Evolutionary conservation across 2,329 filamentous ascomycete genomes (phyloP), one percentile per base, ranked within the genome.

Genomic region (Emericellopsis cladophorae): DNA sequence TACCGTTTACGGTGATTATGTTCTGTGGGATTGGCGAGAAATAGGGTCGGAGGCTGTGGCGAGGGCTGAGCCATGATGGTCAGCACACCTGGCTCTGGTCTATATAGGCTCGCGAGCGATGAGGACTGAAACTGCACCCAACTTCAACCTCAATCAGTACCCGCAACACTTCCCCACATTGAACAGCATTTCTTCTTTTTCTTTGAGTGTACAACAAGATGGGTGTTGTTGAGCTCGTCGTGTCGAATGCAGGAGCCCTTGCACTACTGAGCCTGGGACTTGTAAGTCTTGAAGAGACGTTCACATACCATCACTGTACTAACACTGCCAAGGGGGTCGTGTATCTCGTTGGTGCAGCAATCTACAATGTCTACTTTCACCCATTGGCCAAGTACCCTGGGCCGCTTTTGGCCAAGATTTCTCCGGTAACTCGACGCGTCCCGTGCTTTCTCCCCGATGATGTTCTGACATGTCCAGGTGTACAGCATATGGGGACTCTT

Each of bases 291-390:
- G 11, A 22, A 4, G 9, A 4, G 9, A 4, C 22, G 18, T 12
- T 41, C 32, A 36, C 18, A 29, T 15, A 18, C 4, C 33, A 18
- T 26, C 10, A 9, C 36, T 14, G 16, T 18, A 12, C 6, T 29
- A 24, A 37, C 23, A 34, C 12, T 8, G n/a, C 9, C 4, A 14
- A 49, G 48, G 40, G 32, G 12, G 23, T 37, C 22, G 29, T 46
- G 5, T 49, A 46, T 29, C 21, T 48, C 22, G 18, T 46, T 16
- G 42, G 40, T 15, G 26, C 35, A n/a, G 22, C 24, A 34, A 42
- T 53, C 26, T 56, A 56, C 45, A 55, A 55, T 43, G 41, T 56
- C 26, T 58, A 51, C 46, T 50, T 58, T 41, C 56, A 59, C 44
- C 54, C 54, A 9, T 47, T 58, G 24, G 44, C 48, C 32, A 46